Percentiles rank a stretch among this genome's conserved stretches.
Evolutionary conservation across 2,329 filamentous ascomycete species (phyloP).

Genomic region (Chaetomiaceae sp.): DNA sequence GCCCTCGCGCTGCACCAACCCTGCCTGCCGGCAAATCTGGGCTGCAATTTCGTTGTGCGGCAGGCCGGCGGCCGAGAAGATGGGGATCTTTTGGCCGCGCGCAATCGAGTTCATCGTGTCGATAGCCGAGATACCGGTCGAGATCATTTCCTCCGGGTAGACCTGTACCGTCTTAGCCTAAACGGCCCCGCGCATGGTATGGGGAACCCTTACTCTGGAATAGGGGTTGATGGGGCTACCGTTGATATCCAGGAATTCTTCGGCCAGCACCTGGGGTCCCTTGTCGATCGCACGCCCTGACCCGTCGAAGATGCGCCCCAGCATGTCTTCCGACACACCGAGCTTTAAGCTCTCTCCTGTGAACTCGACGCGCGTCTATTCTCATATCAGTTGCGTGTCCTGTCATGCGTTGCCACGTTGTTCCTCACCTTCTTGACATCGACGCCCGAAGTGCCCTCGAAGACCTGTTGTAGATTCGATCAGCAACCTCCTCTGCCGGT

Average conservation of each 20-base stretch:
- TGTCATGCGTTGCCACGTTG: not conserved
- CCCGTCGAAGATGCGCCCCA: constrained; percentile 97
- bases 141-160: constrained; percentile 99
- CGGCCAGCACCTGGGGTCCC: constrained; percentile 93
- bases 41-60: constrained; percentile 99
- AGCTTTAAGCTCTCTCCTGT: constrained; percentile 96
- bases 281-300: constrained; percentile 98
- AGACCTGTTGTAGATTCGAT: constrained; percentile 64
- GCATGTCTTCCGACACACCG: constrained; percentile 98
- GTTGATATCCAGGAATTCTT: constrained; percentile 99
- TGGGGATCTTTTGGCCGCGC: constrained; percentile 98
- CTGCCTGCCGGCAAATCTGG: constrained; percentile 95
- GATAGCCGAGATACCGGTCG: constrained; percentile 97
- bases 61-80: constrained; percentile 96
- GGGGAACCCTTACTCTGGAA: constrained; percentile 65
- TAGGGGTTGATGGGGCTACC: constrained; percentile 98
- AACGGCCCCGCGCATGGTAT: not conserved
- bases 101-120: constrained; percentile 98
- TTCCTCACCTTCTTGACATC: constrained; percentile 91
- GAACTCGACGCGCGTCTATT: constrained; percentile 92
- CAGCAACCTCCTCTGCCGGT: constrained; percentile 22
- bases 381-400: constrained; percentile 17
- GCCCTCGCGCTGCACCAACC: constrained; percentile 76
- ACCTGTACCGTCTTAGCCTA: constrained; percentile 52
- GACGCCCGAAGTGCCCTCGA: constrained; percentile 94